Evolutionary conservation across 1,284 basidiomycete genomes (phyloP).

Genomic region (Ustilago cynodontis): DNA sequence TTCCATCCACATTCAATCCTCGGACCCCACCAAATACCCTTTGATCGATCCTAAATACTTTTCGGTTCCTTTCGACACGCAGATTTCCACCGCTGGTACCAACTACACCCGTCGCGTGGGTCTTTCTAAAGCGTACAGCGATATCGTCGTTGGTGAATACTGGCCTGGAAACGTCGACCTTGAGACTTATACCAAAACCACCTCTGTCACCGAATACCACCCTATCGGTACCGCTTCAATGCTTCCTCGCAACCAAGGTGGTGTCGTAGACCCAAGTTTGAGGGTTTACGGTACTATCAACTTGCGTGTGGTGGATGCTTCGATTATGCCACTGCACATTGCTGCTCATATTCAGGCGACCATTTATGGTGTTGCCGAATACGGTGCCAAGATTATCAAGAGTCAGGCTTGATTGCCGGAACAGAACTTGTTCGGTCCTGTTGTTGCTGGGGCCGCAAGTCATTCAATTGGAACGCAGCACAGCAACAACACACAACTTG

Average conservation of each 20-base stretch:
- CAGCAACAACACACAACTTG: background rate
- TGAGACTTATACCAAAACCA: conserved; percentile 65
- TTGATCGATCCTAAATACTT: conserved; percentile 77
- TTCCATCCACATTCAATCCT: conserved; percentile 73
- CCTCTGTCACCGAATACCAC: conserved; percentile 69
- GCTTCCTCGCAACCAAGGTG: conserved; percentile 76
- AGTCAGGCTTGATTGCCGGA: conserved; percentile 26
- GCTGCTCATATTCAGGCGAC: conserved; percentile 74
- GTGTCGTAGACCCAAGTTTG: conserved; percentile 77
- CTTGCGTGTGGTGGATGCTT: conserved; percentile 73
- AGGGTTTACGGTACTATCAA: conserved; percentile 78
- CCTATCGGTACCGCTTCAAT: conserved; percentile 77
- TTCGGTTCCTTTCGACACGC: conserved; percentile 51
- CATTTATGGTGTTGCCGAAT: conserved; percentile 70
- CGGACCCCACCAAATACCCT: conserved; percentile 75
- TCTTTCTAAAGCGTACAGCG: conserved; percentile 44
- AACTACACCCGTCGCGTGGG: conserved; percentile 60
- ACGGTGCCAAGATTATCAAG: conserved; percentile 63
- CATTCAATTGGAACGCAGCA: background rate
- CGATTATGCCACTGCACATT: conserved; percentile 64
- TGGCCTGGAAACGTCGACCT: conserved; percentile 63
- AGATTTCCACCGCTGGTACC: conserved; percentile 59
- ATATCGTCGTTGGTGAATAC: conserved; percentile 53
- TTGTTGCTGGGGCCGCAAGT: background rate
- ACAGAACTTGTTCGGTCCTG: background rate